Evolutionary conservation across 805 yeast genomes (phyloP).

Genomic region (Kockiozyma suomiensis): DNA sequence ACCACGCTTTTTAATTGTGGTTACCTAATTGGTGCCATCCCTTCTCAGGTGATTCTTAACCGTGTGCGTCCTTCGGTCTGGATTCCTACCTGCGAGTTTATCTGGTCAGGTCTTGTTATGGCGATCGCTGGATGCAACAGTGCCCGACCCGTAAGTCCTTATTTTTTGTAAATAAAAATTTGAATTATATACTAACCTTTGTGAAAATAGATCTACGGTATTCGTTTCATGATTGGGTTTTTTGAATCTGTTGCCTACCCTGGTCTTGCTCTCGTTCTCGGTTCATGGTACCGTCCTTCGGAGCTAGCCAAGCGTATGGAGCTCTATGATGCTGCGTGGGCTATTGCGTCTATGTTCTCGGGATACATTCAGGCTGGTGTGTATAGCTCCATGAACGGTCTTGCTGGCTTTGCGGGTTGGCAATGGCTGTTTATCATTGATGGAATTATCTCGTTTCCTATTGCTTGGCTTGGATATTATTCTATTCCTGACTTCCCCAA

Average conservation of each 20-base stretch:
- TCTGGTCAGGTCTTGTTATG: constrained; percentile 33
- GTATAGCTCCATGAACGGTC: constrained; percentile 52
- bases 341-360: constrained; percentile 61
- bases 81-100: constrained; percentile 37
- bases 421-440: constrained; percentile 42
- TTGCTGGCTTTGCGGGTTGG: constrained; percentile 64
- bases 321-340: constrained; percentile 63
- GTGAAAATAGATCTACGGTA: constrained; percentile 32
- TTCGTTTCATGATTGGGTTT: constrained; percentile 26
- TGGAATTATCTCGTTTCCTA: constrained; percentile 30
- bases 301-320: constrained; percentile 65
- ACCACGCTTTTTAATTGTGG: constrained; percentile 64
- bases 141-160: constrained; percentile 4
- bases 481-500: constrained; percentile 67
- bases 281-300: constrained; percentile 55
- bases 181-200: neutral
- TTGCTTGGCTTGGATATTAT: constrained; percentile 32
- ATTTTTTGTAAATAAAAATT: neutral
- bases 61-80: constrained; percentile 38
- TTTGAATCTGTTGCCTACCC: constrained; percentile 67
- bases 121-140: constrained; percentile 25
- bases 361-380: constrained; percentile 66
- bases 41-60: constrained; percentile 41
- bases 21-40: constrained; percentile 47
- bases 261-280: constrained; percentile 41